Evolutionary conservation across 331 rosid species (phyloP), one percentile per base, ranked within the genome.

Genomic region (Quercus phellos): DNA sequence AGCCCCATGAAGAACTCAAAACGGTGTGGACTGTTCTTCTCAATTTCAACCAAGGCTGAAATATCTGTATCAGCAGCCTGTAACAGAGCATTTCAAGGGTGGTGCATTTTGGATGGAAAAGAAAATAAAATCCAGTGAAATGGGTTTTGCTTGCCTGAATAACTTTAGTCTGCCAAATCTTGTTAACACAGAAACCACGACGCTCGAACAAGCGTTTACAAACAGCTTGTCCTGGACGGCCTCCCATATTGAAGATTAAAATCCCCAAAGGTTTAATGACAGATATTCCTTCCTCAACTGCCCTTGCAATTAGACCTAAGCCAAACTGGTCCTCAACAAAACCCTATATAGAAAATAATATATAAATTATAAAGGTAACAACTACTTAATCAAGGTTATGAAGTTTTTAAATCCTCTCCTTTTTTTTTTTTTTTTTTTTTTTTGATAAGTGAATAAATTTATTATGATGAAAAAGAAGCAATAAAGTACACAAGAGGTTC

Each of bases 301-400:
- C 99, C 85, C 99, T 88, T 16, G 99, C 99, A 72, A 94, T 90
- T 73, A 94, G 88, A 67, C 99, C 99, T 78, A 92, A 82, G 74
- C 99, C 99, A 86, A 94, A 92, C 70, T 94, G 99, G 87, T 94
- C 99, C 87, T 92, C 99, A 81, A 94, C 97, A 82, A 94, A 94
- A 68, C 99, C 99, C 99, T 94, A 60, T 68, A 73, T 3, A 63
- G 80, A 72, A 43, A 60, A 61, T 43, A 55, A 18, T 22, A 2
- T 17, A 66, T 16, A n/a, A 73, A 17, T 17, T 63, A 63, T 30
- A 63, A 60, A 63, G 71, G 16, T 32, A 60, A 50, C 55, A 59
- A 56, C 21, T 55, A 53, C 70, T 72, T 24, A 56, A 70, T 54
- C 21, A 78, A 60, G 55, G 5, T 46, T 46, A 72, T 58, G 68